Conservation (phyloP, 164 flowering plant species). For the Stephania cephalantha region DNA sequence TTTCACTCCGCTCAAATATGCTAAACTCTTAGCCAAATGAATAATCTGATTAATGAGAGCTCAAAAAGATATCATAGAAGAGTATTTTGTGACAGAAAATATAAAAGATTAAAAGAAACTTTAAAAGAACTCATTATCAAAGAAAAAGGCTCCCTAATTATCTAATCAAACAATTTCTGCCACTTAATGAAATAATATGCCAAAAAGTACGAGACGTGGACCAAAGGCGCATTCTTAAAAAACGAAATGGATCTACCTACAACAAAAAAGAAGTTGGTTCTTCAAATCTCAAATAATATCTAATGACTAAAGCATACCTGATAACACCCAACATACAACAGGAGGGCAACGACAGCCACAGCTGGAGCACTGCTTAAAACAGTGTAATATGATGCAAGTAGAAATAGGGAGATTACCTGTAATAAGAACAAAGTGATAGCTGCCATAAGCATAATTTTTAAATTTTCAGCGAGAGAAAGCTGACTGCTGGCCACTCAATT, state of each 20-base stretch:
- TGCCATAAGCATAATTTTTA: conserved; percentile 5
- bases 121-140: not conserved
- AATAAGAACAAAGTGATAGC: conserved; percentile 6
- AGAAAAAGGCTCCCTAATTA: too few relatives aligned
- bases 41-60: not conserved
- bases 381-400: conserved; percentile 83
- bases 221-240: not conserved
- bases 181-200: too few relatives aligned
- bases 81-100: not conserved
- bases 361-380: conserved; percentile 50
- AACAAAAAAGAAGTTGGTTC: not conserved
- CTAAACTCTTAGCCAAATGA: not conserved
- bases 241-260: not conserved
- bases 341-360: conserved; percentile 78
- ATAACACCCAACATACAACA: conserved; percentile 88
- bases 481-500: not conserved
- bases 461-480: not conserved
- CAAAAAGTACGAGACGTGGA: not conserved
- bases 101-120: not conserved
- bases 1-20: too few relatives aligned
- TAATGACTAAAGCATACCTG: conserved; percentile 45
- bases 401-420: conserved; percentile 76
- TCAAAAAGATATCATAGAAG: not conserved
- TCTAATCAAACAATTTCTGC: too few relatives aligned
- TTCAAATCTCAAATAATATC: not conserved